These are phyloP conservation scores for Sporisorium iseilematis-ciliati DNA, from an alignment of 1,284 basidiomycete species.

Conservation along the genomic window DNA sequence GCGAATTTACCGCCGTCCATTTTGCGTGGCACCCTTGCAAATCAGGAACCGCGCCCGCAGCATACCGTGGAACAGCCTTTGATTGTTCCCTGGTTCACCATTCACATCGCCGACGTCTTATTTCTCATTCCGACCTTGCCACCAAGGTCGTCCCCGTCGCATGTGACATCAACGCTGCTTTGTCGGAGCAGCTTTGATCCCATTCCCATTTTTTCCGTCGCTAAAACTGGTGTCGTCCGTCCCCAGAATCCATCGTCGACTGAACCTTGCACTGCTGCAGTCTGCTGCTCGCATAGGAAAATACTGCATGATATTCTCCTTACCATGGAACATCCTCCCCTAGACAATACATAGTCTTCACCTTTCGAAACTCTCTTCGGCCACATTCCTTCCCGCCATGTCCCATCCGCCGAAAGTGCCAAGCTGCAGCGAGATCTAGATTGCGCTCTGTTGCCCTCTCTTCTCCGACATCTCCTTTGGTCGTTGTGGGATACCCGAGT, in stretches of 20 bases:
- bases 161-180: neutral
- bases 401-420: neutral
- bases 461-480: neutral
- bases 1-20: slow-evolving; percentile 10
- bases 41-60: neutral
- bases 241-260: slow-evolving; percentile 1
- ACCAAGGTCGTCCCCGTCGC: slow-evolving; percentile 6
- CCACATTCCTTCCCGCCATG: neutral
- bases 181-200: neutral
- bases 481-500: neutral
- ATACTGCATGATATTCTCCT: slow-evolving; percentile 37
- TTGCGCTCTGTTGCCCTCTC: neutral
- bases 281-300: slow-evolving; percentile 25
- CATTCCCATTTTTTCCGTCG: slow-evolving; percentile 13
- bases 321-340: slow-evolving; percentile 31
- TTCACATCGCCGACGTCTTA: slow-evolving; percentile 3
- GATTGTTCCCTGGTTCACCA: neutral
- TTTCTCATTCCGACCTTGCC: neutral
- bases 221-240: slow-evolving; percentile 4
- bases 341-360: slow-evolving; percentile 1
- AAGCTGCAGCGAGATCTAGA: neutral
- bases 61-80: no score
- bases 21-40: neutral
- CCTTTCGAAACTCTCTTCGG: slow-evolving; percentile 3
- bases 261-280: slow-evolving; percentile 11